Percentiles rank a stretch among this genome's conserved stretches.
Conservation (phyloP, 202 grass and related monocot genomes). For the Eragrostis tef region DNA sequence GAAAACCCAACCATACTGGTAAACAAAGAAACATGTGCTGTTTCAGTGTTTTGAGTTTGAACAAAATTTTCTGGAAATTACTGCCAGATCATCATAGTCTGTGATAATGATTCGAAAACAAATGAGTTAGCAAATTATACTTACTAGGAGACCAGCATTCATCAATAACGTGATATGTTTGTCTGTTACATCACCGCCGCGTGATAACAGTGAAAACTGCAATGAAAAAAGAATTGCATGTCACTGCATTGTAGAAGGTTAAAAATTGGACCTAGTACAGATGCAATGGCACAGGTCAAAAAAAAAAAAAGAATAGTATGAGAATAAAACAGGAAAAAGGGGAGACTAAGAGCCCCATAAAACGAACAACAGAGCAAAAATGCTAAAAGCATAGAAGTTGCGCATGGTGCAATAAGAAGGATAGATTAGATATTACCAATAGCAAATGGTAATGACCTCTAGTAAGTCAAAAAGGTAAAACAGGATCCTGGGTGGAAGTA, state of each 20-base stretch:
- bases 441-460: not conserved
- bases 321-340: no score
- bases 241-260: not conserved
- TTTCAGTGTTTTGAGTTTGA: conserved; percentile 15
- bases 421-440: conserved; percentile 15
- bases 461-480: conserved; percentile 16
- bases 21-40: not conserved
- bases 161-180: conserved; percentile 79
- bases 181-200: conserved; percentile 66
- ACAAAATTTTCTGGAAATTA: conserved; percentile 20
- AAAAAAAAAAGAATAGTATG: not conserved
- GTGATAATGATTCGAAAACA: not conserved
- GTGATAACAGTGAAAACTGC: conserved; percentile 74
- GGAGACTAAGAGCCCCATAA: no score
- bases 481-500: conserved; percentile 18
- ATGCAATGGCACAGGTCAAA: not conserved
- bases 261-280: not conserved
- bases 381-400: not conserved
- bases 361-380: not conserved
- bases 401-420: not conserved
- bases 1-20: conserved; percentile 15
- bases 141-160: conserved; percentile 84
- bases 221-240: conserved; percentile 38
- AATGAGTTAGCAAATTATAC: conserved; percentile 30
- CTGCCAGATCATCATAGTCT: not conserved